Evolutionary conservation across 2,329 filamentous ascomycete species (phyloP).

Genomic region (Pseudocercospora eumusae): DNA sequence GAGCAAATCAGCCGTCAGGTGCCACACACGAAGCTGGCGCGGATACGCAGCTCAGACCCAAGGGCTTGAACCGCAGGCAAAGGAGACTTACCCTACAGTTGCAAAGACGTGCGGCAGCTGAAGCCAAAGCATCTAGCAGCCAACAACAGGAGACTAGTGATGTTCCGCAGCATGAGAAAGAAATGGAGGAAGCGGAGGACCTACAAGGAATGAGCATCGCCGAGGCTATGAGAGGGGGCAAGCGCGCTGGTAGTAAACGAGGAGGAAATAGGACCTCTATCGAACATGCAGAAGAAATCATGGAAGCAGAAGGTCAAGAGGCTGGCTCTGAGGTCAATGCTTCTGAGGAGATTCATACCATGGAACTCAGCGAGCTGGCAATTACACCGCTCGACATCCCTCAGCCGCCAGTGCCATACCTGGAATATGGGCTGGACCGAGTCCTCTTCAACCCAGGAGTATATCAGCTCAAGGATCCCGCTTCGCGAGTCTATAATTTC

Average conservation of each 20-base stretch:
- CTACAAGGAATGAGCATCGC: not conserved
- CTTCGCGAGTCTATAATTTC: constrained; percentile 90
- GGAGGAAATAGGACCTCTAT: not conserved
- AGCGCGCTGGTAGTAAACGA: not conserved
- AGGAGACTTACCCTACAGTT: not conserved
- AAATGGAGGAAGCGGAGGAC: not conserved
- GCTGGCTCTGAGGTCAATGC: not conserved
- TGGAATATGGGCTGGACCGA: constrained; percentile 76
- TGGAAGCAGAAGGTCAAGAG: not conserved
- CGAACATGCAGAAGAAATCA: not conserved
- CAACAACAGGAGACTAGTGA: not conserved
- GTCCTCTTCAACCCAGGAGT: constrained; percentile 96
- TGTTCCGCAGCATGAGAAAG: not conserved
- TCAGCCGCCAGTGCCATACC: constrained; percentile 59
- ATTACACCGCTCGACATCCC: constrained; percentile 46
- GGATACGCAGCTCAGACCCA: not conserved
- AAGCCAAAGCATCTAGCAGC: not conserved
- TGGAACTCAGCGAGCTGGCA: constrained; percentile 33
- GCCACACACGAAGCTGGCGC: not conserved
- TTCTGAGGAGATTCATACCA: constrained; percentile 12
- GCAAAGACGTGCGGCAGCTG: not conserved
- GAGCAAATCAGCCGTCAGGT: not conserved
- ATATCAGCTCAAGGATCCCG: constrained; percentile 84
- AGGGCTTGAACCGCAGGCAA: not conserved
- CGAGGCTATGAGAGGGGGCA: not conserved